A percentile compares a stretch with the other conserved stretches of the same genome.
phyloP scores from a whole-genome alignment of 2,329 filamentous ascomycete species.

The Curvularia verruculosa region DNA sequence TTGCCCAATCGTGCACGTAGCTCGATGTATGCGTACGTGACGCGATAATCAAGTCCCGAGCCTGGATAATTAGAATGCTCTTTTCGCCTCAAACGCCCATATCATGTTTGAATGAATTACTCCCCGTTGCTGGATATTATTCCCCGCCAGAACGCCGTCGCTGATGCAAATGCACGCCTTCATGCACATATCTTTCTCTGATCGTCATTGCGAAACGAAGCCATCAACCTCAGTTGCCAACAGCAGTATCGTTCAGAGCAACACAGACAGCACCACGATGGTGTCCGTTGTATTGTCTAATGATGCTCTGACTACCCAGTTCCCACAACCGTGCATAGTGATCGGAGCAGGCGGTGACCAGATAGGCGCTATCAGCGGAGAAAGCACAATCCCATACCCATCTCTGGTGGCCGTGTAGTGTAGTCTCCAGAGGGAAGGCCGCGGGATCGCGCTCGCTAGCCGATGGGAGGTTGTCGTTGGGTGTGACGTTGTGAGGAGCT shows the following conservation, averaged over 20 bases:
- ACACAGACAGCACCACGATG: conserved; percentile 92
- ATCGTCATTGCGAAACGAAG: conserved; percentile 8
- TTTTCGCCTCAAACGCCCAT: conserved; percentile 8
- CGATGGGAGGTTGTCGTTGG: conserved; percentile 39
- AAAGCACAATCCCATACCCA: conserved; percentile 99
- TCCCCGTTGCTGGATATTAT: neutral
- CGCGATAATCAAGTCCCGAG: neutral
- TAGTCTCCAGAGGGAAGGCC: conserved; percentile 82
- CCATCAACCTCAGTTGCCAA: conserved; percentile 36
- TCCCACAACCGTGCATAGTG: conserved; percentile 95
- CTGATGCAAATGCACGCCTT: conserved; percentile 12
- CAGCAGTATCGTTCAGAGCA: conserved; percentile 75
- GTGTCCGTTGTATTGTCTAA: conserved; percentile 93
- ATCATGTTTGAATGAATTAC: neutral
- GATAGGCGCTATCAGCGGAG: conserved; percentile 87
- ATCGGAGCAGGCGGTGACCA: conserved; percentile 91
- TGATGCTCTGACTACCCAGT: conserved; percentile 82
- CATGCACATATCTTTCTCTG: neutral
- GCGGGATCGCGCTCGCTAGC: conserved; percentile 53
- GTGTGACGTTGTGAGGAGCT: conserved; percentile 44
- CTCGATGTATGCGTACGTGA: neutral
- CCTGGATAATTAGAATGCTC: neutral
- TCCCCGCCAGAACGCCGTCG: conserved; percentile 13
- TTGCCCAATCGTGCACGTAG: neutral
- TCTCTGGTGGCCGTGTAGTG: conserved; percentile 85